Conservation (phyloP, 164 flowering plant species). For the Macadamia integrifolia region DNA sequence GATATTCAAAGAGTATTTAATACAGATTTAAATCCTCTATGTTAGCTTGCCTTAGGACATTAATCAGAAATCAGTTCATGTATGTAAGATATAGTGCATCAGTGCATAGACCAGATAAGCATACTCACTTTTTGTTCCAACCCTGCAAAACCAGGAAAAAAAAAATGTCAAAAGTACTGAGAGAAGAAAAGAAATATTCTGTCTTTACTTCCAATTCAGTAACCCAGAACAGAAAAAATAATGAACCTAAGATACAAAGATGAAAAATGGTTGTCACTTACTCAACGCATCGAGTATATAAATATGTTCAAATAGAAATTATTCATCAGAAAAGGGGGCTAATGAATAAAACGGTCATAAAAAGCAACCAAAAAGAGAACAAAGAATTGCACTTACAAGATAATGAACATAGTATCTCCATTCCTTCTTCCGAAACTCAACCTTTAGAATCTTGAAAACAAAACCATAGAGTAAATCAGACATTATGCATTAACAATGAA, state of each 20-base stretch:
- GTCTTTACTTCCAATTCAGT: not conserved
- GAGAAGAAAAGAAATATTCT: slow-evolving; percentile 4
- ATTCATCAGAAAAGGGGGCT: not conserved
- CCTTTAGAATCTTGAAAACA: slow-evolving; percentile 62
- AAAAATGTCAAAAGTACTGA: slow-evolving; percentile 14
- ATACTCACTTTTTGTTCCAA: slow-evolving; percentile 73
- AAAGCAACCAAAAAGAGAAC: not conserved
- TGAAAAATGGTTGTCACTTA: too few species aligned
- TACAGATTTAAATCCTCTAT: not conserved
- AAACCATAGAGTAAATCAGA: slow-evolving; percentile 4
- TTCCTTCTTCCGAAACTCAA: slow-evolving; percentile 66
- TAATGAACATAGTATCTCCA: slow-evolving; percentile 88
- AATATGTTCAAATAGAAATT: not conserved
- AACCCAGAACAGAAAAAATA: not conserved
- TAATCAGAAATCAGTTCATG: not conserved
- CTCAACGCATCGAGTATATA: not conserved
- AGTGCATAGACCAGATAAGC: not conserved
- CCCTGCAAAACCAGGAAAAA: slow-evolving; percentile 51
- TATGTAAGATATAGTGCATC: not conserved
- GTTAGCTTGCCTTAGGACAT: slow-evolving; percentile 2
- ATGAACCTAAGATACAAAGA: not conserved
- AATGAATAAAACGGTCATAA: not conserved
- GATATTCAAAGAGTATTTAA: not conserved
- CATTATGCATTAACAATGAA: not conserved
- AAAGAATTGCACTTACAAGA: slow-evolving; percentile 53